Conservation (phyloP, 1,139 yeast genomes). For the Kazachstania sp. region DNA sequence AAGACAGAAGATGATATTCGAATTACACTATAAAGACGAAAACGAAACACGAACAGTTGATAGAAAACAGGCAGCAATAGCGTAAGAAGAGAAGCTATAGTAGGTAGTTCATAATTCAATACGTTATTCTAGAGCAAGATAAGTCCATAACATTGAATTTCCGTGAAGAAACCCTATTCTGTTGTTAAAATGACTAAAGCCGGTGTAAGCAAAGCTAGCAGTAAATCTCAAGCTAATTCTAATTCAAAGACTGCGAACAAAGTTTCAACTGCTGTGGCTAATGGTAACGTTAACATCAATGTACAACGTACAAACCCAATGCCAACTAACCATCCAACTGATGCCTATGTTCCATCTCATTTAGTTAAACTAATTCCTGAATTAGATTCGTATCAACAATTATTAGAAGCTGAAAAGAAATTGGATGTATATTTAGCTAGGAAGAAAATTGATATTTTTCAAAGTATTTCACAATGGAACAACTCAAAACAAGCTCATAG, state of each 20-base stretch:
- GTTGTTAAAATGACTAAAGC: neutral
- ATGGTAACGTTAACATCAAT: constrained; percentile 3
- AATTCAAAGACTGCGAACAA: neutral
- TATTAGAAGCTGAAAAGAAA: constrained; percentile 69
- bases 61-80: too few relatives aligned
- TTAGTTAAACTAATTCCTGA: constrained; percentile 64
- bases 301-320: constrained; percentile 23
- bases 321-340: constrained; percentile 47
- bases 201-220: neutral
- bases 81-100: too few relatives aligned
- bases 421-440: constrained; percentile 76
- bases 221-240: neutral
- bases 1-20: too few relatives aligned
- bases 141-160: too few relatives aligned
- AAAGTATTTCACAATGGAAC: constrained; percentile 40
- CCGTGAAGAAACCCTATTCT: too few relatives aligned
- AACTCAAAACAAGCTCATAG: constrained; percentile 26
- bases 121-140: too few relatives aligned
- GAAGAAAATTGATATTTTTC: constrained; percentile 79
- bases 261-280: neutral
- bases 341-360: constrained; percentile 53
- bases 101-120: too few relatives aligned
- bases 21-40: too few relatives aligned
- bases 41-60: too few relatives aligned
- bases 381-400: constrained; percentile 56